Percentiles rank a stretch among this genome's conserved stretches.
phyloP scores from a whole-genome alignment of 2,329 filamentous ascomycete genomes.

The Monosporascus sp. region DNA sequence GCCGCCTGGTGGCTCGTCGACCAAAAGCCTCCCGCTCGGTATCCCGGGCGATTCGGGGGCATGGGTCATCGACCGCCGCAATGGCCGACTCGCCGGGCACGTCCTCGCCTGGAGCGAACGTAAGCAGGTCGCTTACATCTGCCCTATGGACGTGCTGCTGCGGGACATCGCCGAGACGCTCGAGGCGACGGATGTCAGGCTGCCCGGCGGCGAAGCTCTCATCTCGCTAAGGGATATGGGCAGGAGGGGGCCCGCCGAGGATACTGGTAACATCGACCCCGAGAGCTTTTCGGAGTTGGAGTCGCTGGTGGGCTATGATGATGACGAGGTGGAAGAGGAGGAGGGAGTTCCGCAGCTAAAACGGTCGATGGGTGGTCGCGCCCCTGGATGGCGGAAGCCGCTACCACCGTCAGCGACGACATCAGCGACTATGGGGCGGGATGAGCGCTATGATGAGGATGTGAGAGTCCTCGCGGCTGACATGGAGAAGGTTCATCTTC shows the following conservation, averaged over 20 bases:
- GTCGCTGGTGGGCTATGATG: constrained; percentile 19
- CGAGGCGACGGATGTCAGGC: constrained; percentile 61
- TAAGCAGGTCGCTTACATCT: constrained; percentile 83
- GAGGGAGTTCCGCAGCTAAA: neutral
- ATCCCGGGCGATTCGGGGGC: constrained; percentile 89
- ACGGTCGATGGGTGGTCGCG: neutral
- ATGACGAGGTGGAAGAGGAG: constrained; percentile 3
- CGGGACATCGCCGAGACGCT: constrained; percentile 79
- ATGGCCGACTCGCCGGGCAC: constrained; percentile 81
- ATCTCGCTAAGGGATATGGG: constrained; percentile 23
- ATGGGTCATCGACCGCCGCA: constrained; percentile 78
- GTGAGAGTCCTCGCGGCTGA: constrained; percentile 12
- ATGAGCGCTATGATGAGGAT: constrained; percentile 7
- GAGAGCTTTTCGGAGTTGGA: constrained; percentile 18
- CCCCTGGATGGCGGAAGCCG: neutral
- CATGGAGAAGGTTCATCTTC: constrained; percentile 23
- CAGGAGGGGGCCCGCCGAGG: neutral
- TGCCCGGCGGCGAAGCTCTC: constrained; percentile 57
- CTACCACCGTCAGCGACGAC: constrained; percentile 3
- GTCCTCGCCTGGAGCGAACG: constrained; percentile 82
- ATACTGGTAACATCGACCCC: constrained; percentile 8
- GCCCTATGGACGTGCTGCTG: constrained; percentile 87
- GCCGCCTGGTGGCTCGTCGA: neutral
- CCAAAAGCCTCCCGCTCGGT: constrained; percentile 39
- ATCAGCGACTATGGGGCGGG: constrained; percentile 2